Conservation (phyloP, 75 land plant species). For the Chamaecyparis obtusa region DNA sequence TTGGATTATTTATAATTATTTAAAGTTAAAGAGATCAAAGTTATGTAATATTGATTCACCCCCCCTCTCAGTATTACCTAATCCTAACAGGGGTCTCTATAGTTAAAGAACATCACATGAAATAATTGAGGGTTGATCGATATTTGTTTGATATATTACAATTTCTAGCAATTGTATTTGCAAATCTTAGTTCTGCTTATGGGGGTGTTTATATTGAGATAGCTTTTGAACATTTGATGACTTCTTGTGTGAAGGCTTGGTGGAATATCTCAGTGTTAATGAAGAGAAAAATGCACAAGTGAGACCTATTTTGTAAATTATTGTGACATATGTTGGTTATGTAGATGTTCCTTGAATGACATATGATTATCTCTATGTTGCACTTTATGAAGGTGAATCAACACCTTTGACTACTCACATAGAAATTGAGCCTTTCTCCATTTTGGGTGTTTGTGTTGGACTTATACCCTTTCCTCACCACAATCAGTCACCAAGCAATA, state of each 20-base stretch:
- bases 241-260: slow-evolving; percentile 83
- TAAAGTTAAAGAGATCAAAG: too few species aligned
- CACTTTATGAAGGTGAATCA: slow-evolving; percentile 83
- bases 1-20: too few species aligned
- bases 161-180: not conserved
- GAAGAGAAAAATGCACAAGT: slow-evolving; percentile 98
- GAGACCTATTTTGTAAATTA: not conserved
- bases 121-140: slow-evolving; percentile 66
- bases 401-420: slow-evolving; percentile 72
- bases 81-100: slow-evolving; percentile 85
- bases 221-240: slow-evolving; percentile 87
- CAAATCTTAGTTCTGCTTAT: not conserved
- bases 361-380: slow-evolving; percentile 53
- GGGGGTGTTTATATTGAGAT: slow-evolving; percentile 56
- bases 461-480: slow-evolving; percentile 98
- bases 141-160: not conserved
- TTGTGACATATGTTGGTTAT: slow-evolving; percentile 1
- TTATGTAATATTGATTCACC: too few species aligned
- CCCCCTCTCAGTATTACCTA: too few species aligned
- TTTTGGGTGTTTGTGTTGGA: slow-evolving; percentile 93
- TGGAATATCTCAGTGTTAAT: slow-evolving; percentile 98
- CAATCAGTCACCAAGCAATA: slow-evolving; percentile 97
- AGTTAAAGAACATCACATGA: slow-evolving; percentile 96
- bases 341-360: not conserved
- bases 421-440: slow-evolving; percentile 96